These are phyloP conservation scores for Pichia sp. DNA, from an alignment of 1,139 yeast genomes.

Conservation along the genomic window DNA sequence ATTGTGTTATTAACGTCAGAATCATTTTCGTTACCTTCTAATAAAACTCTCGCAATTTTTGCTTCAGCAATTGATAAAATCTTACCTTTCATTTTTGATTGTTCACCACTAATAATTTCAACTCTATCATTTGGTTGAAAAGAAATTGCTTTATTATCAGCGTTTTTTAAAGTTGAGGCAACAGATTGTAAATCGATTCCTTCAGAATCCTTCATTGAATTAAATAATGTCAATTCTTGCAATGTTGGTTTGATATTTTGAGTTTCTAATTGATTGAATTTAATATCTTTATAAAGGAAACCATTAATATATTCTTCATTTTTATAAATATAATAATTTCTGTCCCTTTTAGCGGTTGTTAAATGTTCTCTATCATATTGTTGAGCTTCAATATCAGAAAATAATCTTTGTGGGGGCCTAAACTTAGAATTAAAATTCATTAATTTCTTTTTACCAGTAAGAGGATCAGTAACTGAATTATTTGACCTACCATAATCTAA, in stretches of 20 bases:
- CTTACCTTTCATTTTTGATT: conserved; percentile 79
- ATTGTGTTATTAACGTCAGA: conserved; percentile 34
- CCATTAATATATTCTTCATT: conserved; percentile 92
- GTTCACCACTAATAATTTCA: conserved; percentile 89
- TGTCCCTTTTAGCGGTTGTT: conserved; percentile 58
- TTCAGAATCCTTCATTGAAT: conserved; percentile 54
- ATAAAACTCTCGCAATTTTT: conserved; percentile 54
- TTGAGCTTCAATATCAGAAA: conserved; percentile 63
- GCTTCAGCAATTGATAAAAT: conserved; percentile 62
- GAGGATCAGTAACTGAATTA: conserved; percentile 36
- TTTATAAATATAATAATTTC: conserved; percentile 65
- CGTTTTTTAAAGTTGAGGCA: conserved; percentile 73
- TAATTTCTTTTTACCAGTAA: conserved; percentile 45
- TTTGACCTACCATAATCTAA: conserved; percentile 74
- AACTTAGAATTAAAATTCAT: conserved; percentile 41
- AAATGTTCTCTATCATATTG: conserved; percentile 51
- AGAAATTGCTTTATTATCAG: conserved; percentile 47
- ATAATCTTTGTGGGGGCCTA: conserved; percentile 80
- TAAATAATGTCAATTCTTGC: conserved; percentile 83
- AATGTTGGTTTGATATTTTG: conserved; percentile 82
- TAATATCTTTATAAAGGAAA: conserved; percentile 78
- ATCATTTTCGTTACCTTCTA: conserved; percentile 46
- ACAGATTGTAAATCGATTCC: conserved; percentile 81
- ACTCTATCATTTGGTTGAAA: conserved; percentile 95
- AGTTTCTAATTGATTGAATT: conserved; percentile 72